Evolutionary conservation across 257 asterid genomes (phyloP).

Genomic region (Marsdenia floribunda): DNA sequence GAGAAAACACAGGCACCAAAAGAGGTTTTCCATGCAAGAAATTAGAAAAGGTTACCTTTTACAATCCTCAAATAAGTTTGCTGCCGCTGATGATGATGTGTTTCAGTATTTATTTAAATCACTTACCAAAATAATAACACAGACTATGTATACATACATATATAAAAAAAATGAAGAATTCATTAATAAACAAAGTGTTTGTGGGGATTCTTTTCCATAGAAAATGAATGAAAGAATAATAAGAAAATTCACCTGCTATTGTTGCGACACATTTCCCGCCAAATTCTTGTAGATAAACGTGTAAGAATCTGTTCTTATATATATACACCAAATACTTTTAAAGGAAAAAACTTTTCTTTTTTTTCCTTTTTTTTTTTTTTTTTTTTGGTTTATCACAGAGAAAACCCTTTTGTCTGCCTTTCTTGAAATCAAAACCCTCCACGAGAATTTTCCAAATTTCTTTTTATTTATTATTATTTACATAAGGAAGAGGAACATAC

Average conservation of each 20-base stretch:
- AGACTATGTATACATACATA: too few relatives aligned
- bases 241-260: constrained; percentile 12
- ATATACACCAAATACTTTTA: neutral
- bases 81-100: neutral
- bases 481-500: neutral
- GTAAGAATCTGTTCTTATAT: neutral
- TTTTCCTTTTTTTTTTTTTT: neutral
- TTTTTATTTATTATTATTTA: too few relatives aligned
- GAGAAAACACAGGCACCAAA: neutral
- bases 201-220: neutral
- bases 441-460: neutral
- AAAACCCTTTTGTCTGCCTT: constrained; percentile 1
- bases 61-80: neutral
- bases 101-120: neutral
- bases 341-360: neutral
- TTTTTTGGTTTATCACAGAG: neutral
- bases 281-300: constrained; percentile 19
- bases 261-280: constrained; percentile 21
- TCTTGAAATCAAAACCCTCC: constrained; percentile 9
- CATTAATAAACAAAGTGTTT: neutral
- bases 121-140: neutral
- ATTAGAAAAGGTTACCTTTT: neutral
- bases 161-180: too few relatives aligned
- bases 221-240: neutral
- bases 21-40: neutral